Conservation (phyloP, 2,329 filamentous ascomycete genomes). For the Bipolaris victoriae region DNA sequence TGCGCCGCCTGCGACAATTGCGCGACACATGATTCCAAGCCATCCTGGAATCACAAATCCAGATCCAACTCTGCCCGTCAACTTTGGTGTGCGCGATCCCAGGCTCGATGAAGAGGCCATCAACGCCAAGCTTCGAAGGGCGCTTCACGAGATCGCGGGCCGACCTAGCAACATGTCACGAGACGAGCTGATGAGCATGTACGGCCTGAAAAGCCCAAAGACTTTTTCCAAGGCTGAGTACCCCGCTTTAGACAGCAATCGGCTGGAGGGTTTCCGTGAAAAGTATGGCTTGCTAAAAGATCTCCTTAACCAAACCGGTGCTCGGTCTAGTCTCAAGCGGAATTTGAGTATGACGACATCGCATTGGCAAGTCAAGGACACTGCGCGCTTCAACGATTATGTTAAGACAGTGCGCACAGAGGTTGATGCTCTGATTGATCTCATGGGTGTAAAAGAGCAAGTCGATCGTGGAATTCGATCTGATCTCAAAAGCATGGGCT, state of each 20-base stretch:
- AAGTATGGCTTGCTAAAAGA: slow-evolving; percentile 53
- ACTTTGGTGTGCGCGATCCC: slow-evolving; percentile 52
- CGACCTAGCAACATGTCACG: slow-evolving; percentile 48
- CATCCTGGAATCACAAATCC: slow-evolving; percentile 54
- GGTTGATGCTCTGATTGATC: slow-evolving; percentile 53
- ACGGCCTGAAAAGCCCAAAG: slow-evolving; percentile 54
- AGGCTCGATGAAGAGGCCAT: slow-evolving; percentile 50
- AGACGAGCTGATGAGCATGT: slow-evolving; percentile 55
- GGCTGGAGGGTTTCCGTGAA: slow-evolving; percentile 55
- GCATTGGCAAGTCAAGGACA: slow-evolving; percentile 53
- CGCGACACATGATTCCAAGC: slow-evolving; percentile 53
- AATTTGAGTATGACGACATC: slow-evolving; percentile 43
- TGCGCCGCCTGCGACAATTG: slow-evolving; percentile 52
- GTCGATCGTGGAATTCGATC: slow-evolving; percentile 53
- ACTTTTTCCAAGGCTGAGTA: slow-evolving; percentile 46
- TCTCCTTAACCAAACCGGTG: slow-evolving; percentile 41
- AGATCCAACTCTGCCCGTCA: slow-evolving; percentile 53
- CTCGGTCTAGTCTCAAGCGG: slow-evolving; percentile 43
- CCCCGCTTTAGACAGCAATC: slow-evolving; percentile 52
- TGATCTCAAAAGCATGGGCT: slow-evolving; percentile 56
- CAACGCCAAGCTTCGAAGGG: slow-evolving; percentile 49
- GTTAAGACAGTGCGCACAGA: slow-evolving; percentile 51
- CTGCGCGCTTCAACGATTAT: slow-evolving; percentile 50
- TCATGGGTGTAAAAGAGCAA: slow-evolving; percentile 53
- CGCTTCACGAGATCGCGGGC: slow-evolving; percentile 54